These are phyloP conservation scores for Hygrophila difformis DNA, from an alignment of 257 asterid genomes.

Conservation along the genomic window DNA sequence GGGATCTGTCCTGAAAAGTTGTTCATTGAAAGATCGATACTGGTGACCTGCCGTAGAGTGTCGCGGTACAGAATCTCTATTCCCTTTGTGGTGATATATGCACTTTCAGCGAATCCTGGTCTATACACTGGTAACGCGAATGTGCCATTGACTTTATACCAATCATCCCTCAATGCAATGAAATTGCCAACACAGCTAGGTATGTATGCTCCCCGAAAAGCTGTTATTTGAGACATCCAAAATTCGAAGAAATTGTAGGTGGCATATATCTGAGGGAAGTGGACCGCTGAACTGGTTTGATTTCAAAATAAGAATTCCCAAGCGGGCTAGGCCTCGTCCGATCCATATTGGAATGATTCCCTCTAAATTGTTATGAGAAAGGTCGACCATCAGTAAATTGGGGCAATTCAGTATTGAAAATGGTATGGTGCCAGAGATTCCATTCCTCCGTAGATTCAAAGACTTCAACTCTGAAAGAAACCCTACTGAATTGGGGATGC, in stretches of 20 bases:
- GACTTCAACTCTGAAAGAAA: conserved; percentile 24
- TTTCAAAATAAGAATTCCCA: conserved; percentile 18
- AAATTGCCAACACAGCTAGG: conserved; percentile 25
- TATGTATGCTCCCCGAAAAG: conserved; percentile 17
- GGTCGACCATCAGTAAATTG: conserved; percentile 13
- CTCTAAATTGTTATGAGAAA: conserved; percentile 19
- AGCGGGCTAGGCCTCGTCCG: conserved; percentile 12
- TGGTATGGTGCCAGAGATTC: conserved; percentile 20
- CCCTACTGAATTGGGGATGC: neutral
- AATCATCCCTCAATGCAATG: conserved; percentile 25
- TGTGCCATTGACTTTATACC: neutral
- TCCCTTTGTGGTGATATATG: conserved; percentile 20
- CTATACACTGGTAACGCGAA: neutral
- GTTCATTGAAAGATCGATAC: conserved; percentile 23
- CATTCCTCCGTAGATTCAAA: conserved; percentile 21
- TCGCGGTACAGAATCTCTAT: neutral
- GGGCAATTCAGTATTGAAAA: conserved; percentile 8
- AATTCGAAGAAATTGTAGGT: conserved; percentile 19
- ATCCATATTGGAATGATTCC: conserved; percentile 25
- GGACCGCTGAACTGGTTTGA: conserved; percentile 29
- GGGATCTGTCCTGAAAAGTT: conserved; percentile 26
- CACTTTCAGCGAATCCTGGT: conserved; percentile 13
- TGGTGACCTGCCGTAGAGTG: conserved; percentile 16
- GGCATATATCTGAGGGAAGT: conserved; percentile 21
- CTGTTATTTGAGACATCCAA: conserved; percentile 26